These are phyloP conservation scores for Candida ascalaphidarum DNA, from an alignment of 805 yeast genomes.

Conservation along the genomic window DNA sequence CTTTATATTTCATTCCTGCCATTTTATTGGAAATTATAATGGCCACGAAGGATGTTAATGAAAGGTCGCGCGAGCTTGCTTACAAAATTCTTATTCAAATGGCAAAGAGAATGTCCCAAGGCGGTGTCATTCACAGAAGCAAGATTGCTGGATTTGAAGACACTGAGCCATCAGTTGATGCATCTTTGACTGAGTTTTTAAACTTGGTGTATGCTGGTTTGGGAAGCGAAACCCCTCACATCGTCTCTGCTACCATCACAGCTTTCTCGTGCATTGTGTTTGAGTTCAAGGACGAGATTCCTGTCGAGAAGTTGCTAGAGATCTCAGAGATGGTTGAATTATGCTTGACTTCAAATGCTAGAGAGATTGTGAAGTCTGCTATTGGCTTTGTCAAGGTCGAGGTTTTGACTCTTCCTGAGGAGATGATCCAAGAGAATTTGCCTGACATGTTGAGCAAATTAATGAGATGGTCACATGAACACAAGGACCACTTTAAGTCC, in stretches of 20 bases:
- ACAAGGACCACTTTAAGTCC: slow-evolving; percentile 88
- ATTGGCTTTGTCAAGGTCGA: slow-evolving; percentile 92
- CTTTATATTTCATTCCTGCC: slow-evolving; percentile 72
- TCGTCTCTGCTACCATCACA: slow-evolving; percentile 90
- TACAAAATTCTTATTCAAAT: slow-evolving; percentile 67
- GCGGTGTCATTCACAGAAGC: slow-evolving; percentile 59
- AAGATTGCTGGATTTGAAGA: slow-evolving; percentile 65
- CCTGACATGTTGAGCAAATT: slow-evolving; percentile 60
- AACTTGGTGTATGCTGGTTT: slow-evolving; percentile 95
- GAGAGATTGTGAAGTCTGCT: slow-evolving; percentile 91
- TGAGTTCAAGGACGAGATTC: slow-evolving; percentile 69
- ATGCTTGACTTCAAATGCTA: slow-evolving; percentile 80
- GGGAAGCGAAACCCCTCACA: slow-evolving; percentile 88
- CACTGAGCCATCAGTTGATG: no score
- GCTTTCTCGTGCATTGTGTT: slow-evolving; percentile 80
- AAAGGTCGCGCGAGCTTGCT: slow-evolving; percentile 78
- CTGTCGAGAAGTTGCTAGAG: slow-evolving; percentile 56
- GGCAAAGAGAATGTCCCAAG: slow-evolving; percentile 69
- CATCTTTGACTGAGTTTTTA: slow-evolving; percentile 73
- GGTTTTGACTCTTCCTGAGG: slow-evolving; percentile 73
- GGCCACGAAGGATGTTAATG: slow-evolving; percentile 87
- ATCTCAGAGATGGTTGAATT: slow-evolving; percentile 80
- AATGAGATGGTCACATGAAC: slow-evolving; percentile 92
- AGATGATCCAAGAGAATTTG: slow-evolving; percentile 58
- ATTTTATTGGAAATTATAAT: slow-evolving; percentile 81